Conservation (phyloP, 371 early-diverging fungal genomes). For the Rhizomucor pusillus region DNA sequence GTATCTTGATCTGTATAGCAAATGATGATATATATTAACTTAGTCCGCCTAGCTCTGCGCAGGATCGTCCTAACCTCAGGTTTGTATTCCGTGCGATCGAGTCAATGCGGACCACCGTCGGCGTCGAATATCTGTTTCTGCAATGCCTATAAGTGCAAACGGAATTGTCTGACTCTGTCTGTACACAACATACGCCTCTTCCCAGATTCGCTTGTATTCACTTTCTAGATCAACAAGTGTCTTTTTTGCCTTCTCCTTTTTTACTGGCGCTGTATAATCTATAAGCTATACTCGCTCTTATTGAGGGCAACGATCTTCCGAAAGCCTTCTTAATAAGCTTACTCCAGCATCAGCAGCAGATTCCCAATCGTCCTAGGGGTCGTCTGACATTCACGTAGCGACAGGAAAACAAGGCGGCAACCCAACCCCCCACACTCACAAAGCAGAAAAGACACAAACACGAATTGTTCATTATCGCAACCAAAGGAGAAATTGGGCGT, state of each 20-base stretch:
- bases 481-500: too few species aligned
- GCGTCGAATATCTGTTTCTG: constrained; percentile 20
- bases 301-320: neutral
- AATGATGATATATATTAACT: neutral
- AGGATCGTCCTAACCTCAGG: constrained; percentile 20
- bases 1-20: constrained; percentile 17
- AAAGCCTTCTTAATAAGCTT: constrained; percentile 5
- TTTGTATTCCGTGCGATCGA: constrained; percentile 25
- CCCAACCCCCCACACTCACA: too few species aligned
- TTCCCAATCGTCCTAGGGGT: constrained; percentile 48
- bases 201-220: constrained; percentile 26
- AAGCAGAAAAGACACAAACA: too few species aligned
- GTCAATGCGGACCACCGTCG: constrained; percentile 24
- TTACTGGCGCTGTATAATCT: neutral
- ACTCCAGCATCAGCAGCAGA: constrained; percentile 40
- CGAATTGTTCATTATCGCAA: too few species aligned
- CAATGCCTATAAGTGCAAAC: neutral
- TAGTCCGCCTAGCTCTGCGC: neutral
- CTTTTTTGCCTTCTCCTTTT: neutral
- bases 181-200: constrained; percentile 25
- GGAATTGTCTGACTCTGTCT: neutral
- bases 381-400: constrained; percentile 28
- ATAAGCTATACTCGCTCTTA: neutral
- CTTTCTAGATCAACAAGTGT: constrained; percentile 9
- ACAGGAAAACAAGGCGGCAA: too few species aligned